phyloP scores from a whole-genome alignment of 176 grass and related monocot species.

The Hordeum marinum region DNA sequence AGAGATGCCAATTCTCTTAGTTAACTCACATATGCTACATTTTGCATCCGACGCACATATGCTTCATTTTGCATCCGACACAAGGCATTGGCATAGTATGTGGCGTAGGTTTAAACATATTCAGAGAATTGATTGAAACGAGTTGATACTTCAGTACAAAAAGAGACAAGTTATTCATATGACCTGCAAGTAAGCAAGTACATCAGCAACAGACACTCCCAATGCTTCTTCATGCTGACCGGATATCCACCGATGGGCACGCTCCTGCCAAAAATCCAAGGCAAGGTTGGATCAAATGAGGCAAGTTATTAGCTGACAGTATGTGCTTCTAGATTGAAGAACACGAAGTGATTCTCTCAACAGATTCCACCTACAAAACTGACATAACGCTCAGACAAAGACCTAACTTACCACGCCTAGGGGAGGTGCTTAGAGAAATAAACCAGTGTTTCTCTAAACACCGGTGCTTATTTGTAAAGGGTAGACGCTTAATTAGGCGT shows the following conservation, averaged over 20 bases:
- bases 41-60: neutral
- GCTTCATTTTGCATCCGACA: neutral
- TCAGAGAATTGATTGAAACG: neutral
- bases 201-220: slow-evolving; percentile 32
- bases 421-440: too few species aligned
- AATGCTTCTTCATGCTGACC: slow-evolving; percentile 36
- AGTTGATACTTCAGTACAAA: neutral
- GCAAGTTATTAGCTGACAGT: neutral
- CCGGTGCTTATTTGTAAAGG: too few species aligned
- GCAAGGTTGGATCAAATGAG: neutral
- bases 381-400: neutral
- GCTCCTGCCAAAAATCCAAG: slow-evolving; percentile 43
- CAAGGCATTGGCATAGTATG: neutral
- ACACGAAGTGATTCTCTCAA: neutral
- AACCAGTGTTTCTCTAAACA: too few species aligned
- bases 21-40: neutral
- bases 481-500: too few species aligned
- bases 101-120: slow-evolving; percentile 10
- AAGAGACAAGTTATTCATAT: neutral
- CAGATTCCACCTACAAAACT: neutral
- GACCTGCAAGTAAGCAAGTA: slow-evolving; percentile 50
- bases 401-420: neutral
- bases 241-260: slow-evolving; percentile 38
- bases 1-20: neutral
- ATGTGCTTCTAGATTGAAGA: neutral